A percentile compares a stretch with the other conserved stretches of the same genome.
These are phyloP conservation scores for Quaeritorhiza haematococci DNA, from an alignment of 371 early-diverging fungal genomes.

Conservation along the genomic window DNA sequence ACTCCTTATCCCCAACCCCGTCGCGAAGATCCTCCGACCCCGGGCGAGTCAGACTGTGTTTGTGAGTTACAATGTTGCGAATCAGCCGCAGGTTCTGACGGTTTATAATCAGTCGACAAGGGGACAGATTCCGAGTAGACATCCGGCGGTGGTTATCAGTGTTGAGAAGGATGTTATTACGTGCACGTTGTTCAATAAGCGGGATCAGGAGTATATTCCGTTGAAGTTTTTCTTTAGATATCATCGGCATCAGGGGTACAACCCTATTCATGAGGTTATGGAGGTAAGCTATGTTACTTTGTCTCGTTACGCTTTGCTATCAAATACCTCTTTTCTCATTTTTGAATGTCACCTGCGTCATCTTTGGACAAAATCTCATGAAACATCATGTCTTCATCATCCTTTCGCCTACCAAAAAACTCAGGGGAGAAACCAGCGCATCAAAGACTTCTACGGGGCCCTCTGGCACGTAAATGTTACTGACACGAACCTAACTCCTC, in stretches of 20 bases:
- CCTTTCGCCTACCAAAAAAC: slow-evolving; percentile 1
- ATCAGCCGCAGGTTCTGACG: slow-evolving; percentile 39
- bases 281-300: slow-evolving; percentile 33
- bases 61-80: slow-evolving; percentile 47
- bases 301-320: too few relatives aligned
- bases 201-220: slow-evolving; percentile 60
- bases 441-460: slow-evolving; percentile 86
- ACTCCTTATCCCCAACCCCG: slow-evolving; percentile 65
- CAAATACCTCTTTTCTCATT: slow-evolving; percentile 1
- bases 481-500: slow-evolving; percentile 49
- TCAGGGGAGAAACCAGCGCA: slow-evolving; percentile 80
- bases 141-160: slow-evolving; percentile 59
- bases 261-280: slow-evolving; percentile 89
- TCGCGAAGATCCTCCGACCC: slow-evolving; percentile 75
- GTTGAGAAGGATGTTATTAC: slow-evolving; percentile 56
- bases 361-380: too few relatives aligned
- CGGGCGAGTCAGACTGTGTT: slow-evolving; percentile 74
- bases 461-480: slow-evolving; percentile 74
- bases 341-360: neutral
- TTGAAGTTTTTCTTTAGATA: slow-evolving; percentile 76
- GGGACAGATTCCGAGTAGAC: slow-evolving; percentile 45
- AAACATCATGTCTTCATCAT: slow-evolving; percentile 9
- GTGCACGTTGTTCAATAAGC: slow-evolving; percentile 69
- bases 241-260: slow-evolving; percentile 72
- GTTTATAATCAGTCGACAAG: slow-evolving; percentile 40